Base-by-base conservation (phyloP, 2,329 filamentous ascomycete genomes). In the Fusarium nelsonii region DNA sequence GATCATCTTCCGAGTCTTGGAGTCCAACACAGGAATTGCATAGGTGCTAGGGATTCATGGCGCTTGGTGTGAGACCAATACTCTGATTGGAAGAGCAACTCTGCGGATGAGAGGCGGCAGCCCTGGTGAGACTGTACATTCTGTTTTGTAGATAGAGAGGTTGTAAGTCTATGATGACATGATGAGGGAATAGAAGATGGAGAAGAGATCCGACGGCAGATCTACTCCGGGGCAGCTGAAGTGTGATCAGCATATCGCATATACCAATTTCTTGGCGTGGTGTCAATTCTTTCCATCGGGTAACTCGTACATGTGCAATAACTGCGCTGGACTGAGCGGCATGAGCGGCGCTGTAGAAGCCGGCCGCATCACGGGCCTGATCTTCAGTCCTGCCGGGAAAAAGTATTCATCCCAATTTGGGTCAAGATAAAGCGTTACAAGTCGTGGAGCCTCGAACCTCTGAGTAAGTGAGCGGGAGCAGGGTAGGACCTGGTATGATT, bases 101-200 rank as follows among this genome's bases (percentile, higher is more conserved):
- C 12, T 28, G 26, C 37, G 32, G 43, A 49, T n/a, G 14, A 48
- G 26, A 51, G 44, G 45, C 65, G 26, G 55, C 59, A 61, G 57
- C 58, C 55, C 40, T 60, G 36, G 46, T 53, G 69, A 72, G 67
- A 73, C 64, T 52, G 34, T 43, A 45, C 14, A 15, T 23, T 23
- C 20, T 26, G 20, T 18, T 23, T 14, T 41, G 12, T 20, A 33
- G 28, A 20, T 53, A 55, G 53, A 45, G 52, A 52, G 16, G 37
- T 49, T 56, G 43, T 20, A 65, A 58, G 58, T 74, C 64, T 28
- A 70, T 69, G 59, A 73, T 71, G 69, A 23, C 50, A 65, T 69
- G 7, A 20, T 40, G 53, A 43, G 44, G 30, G 4, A 7, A 36
- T 4, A 18, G 12, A n/a, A 36, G 26, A 53, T 15, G 32, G 62